These are phyloP conservation scores for Dactylellina haptotyla DNA, from an alignment of 2,329 filamentous ascomycete species.

Conservation along the genomic window DNA sequence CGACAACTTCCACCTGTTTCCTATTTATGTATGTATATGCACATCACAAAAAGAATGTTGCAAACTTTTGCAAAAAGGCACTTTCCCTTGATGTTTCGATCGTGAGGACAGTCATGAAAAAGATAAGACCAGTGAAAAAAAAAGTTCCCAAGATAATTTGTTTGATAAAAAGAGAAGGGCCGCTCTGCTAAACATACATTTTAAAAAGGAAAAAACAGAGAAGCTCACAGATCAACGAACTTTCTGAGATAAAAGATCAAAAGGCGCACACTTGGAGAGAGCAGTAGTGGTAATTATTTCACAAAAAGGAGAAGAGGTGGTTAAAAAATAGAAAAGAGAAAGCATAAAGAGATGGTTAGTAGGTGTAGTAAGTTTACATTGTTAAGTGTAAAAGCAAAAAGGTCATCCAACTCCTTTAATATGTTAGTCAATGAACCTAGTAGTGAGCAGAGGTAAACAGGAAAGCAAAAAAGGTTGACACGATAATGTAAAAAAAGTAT, in stretches of 20 bases:
- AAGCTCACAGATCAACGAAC: background rate
- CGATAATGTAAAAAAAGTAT: conserved; percentile 4
- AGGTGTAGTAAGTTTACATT: no score
- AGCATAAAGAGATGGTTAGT: conserved; percentile 37
- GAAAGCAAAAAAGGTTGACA: conserved; percentile 3
- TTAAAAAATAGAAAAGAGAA: conserved; percentile 10
- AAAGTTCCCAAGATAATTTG: no score
- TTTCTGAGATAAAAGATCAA: no score
- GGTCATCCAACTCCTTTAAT: conserved; percentile 48
- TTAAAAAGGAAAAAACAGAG: conserved; percentile 17
- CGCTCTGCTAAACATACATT: conserved; percentile 49
- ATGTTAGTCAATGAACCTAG: conserved; percentile 43
- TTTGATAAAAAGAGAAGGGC: conserved; percentile 40
- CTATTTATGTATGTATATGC: no score
- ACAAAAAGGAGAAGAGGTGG: conserved; percentile 29
- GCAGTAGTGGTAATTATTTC: conserved; percentile 23
- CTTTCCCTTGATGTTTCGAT: no score
- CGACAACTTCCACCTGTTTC: no score
- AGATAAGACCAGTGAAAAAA: no score
- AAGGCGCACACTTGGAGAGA: conserved; percentile 24
- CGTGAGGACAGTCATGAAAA: no score
- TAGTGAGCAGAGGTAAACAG: conserved; percentile 16
- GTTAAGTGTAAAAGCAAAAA: conserved; percentile 21
- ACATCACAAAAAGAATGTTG: no score
- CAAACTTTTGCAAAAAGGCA: no score